These are phyloP conservation scores for Fusarium liriodendri DNA, from an alignment of 2,329 filamentous ascomycete genomes.

Conservation along the genomic window DNA sequence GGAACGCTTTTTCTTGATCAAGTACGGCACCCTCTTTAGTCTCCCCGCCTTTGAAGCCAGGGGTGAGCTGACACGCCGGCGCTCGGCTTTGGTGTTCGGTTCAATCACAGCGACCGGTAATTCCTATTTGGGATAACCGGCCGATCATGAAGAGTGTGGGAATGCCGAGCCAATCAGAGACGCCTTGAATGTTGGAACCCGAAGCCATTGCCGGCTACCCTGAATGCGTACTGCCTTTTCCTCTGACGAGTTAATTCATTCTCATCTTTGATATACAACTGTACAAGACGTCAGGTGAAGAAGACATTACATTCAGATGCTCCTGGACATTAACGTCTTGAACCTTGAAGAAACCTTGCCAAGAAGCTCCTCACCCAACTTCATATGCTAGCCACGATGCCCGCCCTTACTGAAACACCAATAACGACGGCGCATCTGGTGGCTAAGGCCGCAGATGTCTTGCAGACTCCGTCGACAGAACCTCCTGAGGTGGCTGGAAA, in stretches of 20 bases:
- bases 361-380: background rate
- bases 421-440: constrained; percentile 4
- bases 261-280: background rate
- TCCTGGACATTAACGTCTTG: background rate
- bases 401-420: constrained; percentile 29
- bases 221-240: background rate
- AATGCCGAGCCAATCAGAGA: background rate
- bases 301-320: background rate
- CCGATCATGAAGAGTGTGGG: background rate
- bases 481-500: constrained; percentile 25
- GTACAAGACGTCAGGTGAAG: background rate
- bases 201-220: background rate
- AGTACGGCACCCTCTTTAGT: background rate
- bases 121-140: background rate
- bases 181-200: background rate
- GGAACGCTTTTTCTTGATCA: background rate
- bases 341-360: background rate
- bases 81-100: background rate
- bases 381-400: constrained; percentile 11
- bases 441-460: background rate
- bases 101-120: background rate
- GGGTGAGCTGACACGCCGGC: background rate
- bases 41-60: background rate
- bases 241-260: background rate
- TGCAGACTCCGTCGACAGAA: constrained; percentile 28